phyloP scores from a whole-genome alignment of 768 basidiomycete species.

The Lactarius akahatsu region DNA sequence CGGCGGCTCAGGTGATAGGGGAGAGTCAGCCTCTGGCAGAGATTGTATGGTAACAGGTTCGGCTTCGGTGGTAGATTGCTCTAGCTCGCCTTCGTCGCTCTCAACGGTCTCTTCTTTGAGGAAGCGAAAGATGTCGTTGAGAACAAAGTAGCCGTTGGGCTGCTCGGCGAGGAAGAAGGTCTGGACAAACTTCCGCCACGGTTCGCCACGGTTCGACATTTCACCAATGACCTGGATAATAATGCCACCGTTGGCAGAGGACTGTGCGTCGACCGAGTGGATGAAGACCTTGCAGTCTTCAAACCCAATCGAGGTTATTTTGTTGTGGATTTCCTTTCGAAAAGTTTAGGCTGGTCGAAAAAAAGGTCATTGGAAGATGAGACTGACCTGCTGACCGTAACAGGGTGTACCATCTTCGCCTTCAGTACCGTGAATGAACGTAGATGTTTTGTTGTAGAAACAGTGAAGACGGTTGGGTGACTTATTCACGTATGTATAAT shows the following conservation, averaged over 20 bases:
- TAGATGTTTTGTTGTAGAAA: constrained; percentile 98
- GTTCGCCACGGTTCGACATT: constrained; percentile 89
- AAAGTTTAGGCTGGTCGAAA: constrained; percentile 20
- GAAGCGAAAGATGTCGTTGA: constrained; percentile 99
- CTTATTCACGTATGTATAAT: constrained; percentile 99
- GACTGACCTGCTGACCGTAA: constrained; percentile 86
- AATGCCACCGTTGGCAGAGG: constrained; percentile 91
- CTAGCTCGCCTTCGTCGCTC: constrained; percentile 53
- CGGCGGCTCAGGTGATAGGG: constrained; percentile 25
- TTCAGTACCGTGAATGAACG: constrained; percentile 96
- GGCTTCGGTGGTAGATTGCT: constrained; percentile 35
- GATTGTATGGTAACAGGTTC: constrained; percentile 53
- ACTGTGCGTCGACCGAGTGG: constrained; percentile 96
- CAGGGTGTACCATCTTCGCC: constrained; percentile 90
- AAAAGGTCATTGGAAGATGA: background rate
- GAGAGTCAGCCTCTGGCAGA: constrained; percentile 33
- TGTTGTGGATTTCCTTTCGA: constrained; percentile 89
- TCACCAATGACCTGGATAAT: constrained; percentile 99
- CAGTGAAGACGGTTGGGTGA: constrained; percentile 95
- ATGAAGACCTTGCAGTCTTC: constrained; percentile 99
- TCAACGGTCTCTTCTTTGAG: constrained; percentile 93
- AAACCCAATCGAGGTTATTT: constrained; percentile 92
- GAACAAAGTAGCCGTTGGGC: constrained; percentile 97
- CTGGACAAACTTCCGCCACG: constrained; percentile 99
- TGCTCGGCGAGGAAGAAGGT: constrained; percentile 99